These are phyloP conservation scores for Rutstroemia sp. DNA, from an alignment of 2,329 filamentous ascomycete species.

Conservation along the genomic window DNA sequence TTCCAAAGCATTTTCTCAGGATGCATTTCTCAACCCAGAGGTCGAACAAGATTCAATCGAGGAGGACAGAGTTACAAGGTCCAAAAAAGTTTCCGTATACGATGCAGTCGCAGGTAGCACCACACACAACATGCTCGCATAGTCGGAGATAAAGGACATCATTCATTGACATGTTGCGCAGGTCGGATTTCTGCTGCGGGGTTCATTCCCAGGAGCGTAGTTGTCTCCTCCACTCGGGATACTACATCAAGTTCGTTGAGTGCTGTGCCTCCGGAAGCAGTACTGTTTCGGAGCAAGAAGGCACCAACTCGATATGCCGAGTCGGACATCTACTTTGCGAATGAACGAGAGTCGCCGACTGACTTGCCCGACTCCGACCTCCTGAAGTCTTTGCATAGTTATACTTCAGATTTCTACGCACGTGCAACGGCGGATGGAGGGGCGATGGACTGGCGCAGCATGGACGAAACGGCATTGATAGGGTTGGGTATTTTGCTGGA, in stretches of 20 bases:
- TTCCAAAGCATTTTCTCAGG: slow-evolving; percentile 21
- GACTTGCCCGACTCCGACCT: slow-evolving; percentile 62
- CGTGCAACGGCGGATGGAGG: slow-evolving; percentile 22
- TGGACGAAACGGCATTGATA: slow-evolving; percentile 73
- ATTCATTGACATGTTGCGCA: slow-evolving; percentile 10
- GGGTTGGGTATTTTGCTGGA: slow-evolving; percentile 70
- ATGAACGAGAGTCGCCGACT: slow-evolving; percentile 46
- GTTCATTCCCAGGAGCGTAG: slow-evolving; percentile 31
- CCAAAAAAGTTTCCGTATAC: slow-evolving; percentile 51
- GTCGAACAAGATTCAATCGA: slow-evolving; percentile 9
- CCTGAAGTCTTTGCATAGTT: slow-evolving; percentile 60
- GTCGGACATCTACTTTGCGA: slow-evolving; percentile 62
- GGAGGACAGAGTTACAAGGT: slow-evolving; percentile 14
- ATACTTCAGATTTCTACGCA: slow-evolving; percentile 60
- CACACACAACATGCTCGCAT: not conserved
- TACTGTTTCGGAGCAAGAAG: slow-evolving; percentile 56
- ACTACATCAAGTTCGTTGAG: slow-evolving; percentile 26
- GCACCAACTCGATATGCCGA: slow-evolving; percentile 64
- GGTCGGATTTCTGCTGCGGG: slow-evolving; percentile 37
- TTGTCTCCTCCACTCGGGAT: slow-evolving; percentile 23
- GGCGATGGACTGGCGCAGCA: slow-evolving; percentile 43
- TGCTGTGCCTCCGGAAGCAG: slow-evolving; percentile 58
- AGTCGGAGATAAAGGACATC: not conserved
- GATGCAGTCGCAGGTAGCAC: slow-evolving; percentile 63
- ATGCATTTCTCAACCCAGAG: slow-evolving; percentile 14